Evolutionary conservation across 2,329 filamentous ascomycete genomes (phyloP), one percentile per base, ranked within the genome.

Genomic region (Pseudocercospora musae): DNA sequence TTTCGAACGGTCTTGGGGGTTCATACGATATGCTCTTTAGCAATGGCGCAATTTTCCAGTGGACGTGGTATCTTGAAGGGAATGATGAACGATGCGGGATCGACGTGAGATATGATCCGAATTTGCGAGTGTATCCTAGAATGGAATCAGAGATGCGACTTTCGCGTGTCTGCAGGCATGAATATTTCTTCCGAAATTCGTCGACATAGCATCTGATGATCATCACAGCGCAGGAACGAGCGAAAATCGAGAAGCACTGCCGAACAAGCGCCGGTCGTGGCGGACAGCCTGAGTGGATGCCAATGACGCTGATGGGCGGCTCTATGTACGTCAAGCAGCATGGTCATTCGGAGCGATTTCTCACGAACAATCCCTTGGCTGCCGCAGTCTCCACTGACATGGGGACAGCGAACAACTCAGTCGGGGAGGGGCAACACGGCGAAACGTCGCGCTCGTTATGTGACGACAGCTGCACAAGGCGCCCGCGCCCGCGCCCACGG

Each of bases 241-340:
- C n/a, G n/a, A n/a, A n/a, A n/a, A n/a, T n/a, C 15, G 40, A 46
- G 23, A 5, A 20, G 9, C 10, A 25, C 20, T 48, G 44, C 44
- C 44, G 44, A 48, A 48, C 44, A 40, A 40, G 37, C 44, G 44
- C 44, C 44, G 44, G 18, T 18, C n/a, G 10, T 46, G 18, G 21
- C 18, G 21, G 33, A 15, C 33, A 37, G 33, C 33, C 33, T 37
- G 33, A 37, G 33, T 37, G 33, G 42, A 46, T 48, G 44, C 20
- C 44, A 25, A 48, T 48, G 44, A 46, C 42, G 56, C 56, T 50
- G 56, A 31, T 48, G 23, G 23, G 48, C 56, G 33, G 31, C 48
- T 58, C 37, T 56, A 58, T 44, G 56, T 58, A 58, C 56, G 56
- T 58, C 56, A 58, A 48, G 44, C 44, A 58, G n/a, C 55, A 44